phyloP scores from a whole-genome alignment of 148 eudicot genomes.

The Linanthus parryae region DNA sequence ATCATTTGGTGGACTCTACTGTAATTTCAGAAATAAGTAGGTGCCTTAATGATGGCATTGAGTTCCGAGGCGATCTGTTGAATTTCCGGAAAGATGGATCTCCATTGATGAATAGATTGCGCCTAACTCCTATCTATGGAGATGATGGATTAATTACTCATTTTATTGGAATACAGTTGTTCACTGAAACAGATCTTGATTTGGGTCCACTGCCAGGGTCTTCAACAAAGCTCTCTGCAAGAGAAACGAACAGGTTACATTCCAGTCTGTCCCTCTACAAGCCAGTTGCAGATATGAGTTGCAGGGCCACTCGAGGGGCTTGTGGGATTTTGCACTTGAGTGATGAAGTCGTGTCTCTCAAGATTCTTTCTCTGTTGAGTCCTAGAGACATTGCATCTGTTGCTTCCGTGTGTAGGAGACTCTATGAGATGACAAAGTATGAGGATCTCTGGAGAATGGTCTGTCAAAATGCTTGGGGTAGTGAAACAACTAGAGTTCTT shows the following conservation, averaged over 20 bases:
- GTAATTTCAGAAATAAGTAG: conserved; percentile 83
- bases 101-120: conserved; percentile 78
- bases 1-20: conserved; percentile 76
- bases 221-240: conserved; percentile 38
- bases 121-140: conserved; percentile 80
- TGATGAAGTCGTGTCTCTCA: conserved; percentile 74
- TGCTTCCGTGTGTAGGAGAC: conserved; percentile 61
- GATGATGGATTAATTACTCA: conserved; percentile 83
- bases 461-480: conserved; percentile 98
- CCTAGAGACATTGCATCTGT: conserved; percentile 95
- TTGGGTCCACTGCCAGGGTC: conserved; percentile 73
- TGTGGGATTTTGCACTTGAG: conserved; percentile 75
- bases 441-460: conserved; percentile 94
- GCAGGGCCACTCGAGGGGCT: conserved; percentile 37
- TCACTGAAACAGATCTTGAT: conserved; percentile 65
- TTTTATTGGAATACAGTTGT: conserved; percentile 78
- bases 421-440: conserved; percentile 66
- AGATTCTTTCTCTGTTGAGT: conserved; percentile 67
- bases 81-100: conserved; percentile 91
- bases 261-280: conserved; percentile 45
- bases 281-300: conserved; percentile 29
- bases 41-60: conserved; percentile 78
- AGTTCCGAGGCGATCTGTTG: conserved; percentile 84
- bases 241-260: conserved; percentile 37
- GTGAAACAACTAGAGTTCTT: conserved; percentile 74